phyloP scores from a whole-genome alignment of 345 rosid species.

The thale cress (Arabidopsis thaliana) region DNA sequence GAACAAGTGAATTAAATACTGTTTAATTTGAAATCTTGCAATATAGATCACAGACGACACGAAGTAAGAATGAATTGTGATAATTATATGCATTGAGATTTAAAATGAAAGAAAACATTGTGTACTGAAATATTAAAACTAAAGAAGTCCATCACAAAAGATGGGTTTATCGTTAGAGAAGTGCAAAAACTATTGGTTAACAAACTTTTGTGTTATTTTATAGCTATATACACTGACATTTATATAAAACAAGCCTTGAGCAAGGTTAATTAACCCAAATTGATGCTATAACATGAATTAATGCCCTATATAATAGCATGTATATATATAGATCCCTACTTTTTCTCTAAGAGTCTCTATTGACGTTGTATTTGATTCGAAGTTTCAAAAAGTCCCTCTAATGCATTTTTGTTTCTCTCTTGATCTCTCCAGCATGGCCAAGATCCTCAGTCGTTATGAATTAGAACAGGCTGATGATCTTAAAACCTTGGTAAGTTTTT shows the following conservation, averaged over 20 bases:
- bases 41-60: not conserved
- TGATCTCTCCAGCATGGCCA: constrained; percentile 34
- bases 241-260: not conserved
- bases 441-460: constrained; percentile 16
- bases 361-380: not conserved
- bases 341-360: not conserved
- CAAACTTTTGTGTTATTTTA: not conserved
- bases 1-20: not conserved
- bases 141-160: not conserved
- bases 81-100: not conserved
- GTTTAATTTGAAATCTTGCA: not conserved
- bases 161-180: not conserved
- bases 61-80: not conserved
- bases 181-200: not conserved
- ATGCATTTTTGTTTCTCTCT: not conserved
- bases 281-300: not conserved
- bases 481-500: constrained; percentile 28
- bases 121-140: not conserved
- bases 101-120: not conserved
- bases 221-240: not conserved
- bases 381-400: not conserved
- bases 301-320: not conserved
- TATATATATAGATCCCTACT: not conserved
- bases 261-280: not conserved
- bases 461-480: constrained; percentile 19